Percentiles rank a stretch among this genome's conserved stretches.
Conservation (phyloP, 73 alveolate genomes). For the Tetrahymena borealis region DNA sequence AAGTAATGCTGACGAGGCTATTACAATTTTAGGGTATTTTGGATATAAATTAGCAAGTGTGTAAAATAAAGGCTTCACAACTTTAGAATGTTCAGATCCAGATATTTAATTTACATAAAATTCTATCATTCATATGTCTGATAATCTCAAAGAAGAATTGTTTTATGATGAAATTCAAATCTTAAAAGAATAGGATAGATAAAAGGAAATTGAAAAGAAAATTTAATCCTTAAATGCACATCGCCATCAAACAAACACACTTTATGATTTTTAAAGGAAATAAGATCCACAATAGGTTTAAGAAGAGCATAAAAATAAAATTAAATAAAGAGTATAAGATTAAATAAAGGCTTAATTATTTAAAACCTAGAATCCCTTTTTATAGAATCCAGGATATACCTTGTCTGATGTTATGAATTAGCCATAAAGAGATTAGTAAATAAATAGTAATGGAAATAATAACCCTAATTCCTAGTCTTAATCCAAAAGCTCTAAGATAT, state of each 20-base stretch:
- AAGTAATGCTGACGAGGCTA: background rate
- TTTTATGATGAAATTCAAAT: background rate
- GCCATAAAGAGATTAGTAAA: background rate
- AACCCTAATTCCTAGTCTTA: background rate
- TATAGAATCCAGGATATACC: background rate
- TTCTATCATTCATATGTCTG: background rate
- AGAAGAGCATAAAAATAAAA: background rate
- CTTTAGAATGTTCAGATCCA: background rate
- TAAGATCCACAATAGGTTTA: background rate
- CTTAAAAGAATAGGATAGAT: background rate
- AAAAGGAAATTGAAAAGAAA: background rate
- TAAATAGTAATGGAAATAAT: background rate
- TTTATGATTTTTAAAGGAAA: background rate
- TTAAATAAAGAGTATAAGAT: background rate
- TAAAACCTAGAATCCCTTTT: background rate
- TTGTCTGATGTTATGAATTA: background rate
- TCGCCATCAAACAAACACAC: background rate
- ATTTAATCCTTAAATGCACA: background rate
- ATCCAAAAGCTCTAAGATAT: background rate
- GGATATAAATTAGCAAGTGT: background rate
- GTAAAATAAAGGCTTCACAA: background rate
- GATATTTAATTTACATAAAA: background rate
- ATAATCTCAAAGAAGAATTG: background rate
- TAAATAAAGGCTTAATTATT: background rate
- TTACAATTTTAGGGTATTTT: background rate